These are phyloP conservation scores for Dendrobium huoshanense DNA, from an alignment of 106 monocot species.

Conservation along the genomic window DNA sequence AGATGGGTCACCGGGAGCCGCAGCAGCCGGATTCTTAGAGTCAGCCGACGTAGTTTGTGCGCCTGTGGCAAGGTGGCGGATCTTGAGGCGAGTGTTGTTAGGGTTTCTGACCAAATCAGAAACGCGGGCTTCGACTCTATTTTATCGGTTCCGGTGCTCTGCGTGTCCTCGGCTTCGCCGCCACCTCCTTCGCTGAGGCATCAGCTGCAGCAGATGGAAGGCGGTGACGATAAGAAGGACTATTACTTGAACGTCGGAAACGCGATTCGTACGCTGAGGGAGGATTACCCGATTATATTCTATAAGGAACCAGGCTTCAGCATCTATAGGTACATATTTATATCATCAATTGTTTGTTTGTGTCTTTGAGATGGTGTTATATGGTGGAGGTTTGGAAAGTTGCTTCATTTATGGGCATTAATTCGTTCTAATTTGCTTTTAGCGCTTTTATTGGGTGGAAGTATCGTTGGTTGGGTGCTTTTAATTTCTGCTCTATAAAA, in stretches of 20 bases:
- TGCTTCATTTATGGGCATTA: not conserved
- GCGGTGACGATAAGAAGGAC: slow-evolving; percentile 44
- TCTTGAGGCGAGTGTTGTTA: slow-evolving; percentile 25
- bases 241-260: slow-evolving; percentile 80
- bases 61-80: slow-evolving; percentile 17
- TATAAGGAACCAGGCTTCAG: slow-evolving; percentile 55
- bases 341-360: not conserved
- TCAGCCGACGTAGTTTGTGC: not conserved
- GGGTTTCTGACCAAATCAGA: slow-evolving; percentile 44
- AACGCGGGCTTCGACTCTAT: slow-evolving; percentile 12
- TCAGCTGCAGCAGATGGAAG: slow-evolving; percentile 22
- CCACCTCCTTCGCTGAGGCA: slow-evolving; percentile 9
- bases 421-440: too few species aligned
- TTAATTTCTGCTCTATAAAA: too few species aligned
- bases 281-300: slow-evolving; percentile 62
- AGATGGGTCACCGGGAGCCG: not conserved
- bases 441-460: too few species aligned
- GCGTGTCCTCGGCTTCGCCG: slow-evolving; percentile 14
- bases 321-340: slow-evolving; percentile 55
- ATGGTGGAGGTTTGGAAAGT: not conserved
- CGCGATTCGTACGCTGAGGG: slow-evolving; percentile 72
- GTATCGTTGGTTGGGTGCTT: too few species aligned
- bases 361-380: not conserved
- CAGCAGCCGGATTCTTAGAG: not conserved
- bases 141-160: slow-evolving; percentile 18